Evolutionary conservation across 805 yeast genomes (phyloP).

Genomic region (Zygosaccharomyces bailii): DNA sequence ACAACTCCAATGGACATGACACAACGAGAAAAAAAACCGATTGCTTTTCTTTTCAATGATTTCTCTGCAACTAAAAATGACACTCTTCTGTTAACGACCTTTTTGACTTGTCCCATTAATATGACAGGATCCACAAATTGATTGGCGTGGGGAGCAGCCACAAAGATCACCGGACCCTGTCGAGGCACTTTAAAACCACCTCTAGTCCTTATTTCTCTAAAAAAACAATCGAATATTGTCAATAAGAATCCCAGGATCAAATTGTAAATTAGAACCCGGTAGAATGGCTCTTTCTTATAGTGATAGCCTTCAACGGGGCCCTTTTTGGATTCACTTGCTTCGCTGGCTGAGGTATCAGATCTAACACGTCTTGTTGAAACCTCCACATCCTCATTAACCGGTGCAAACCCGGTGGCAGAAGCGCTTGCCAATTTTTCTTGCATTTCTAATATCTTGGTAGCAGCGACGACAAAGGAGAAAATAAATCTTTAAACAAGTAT

Average conservation of each 20-base stretch:
- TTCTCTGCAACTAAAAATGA: conserved; percentile 83
- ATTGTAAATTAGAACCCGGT: conserved; percentile 47
- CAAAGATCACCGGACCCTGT: conserved; percentile 83
- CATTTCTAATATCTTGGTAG: neutral
- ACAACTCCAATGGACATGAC: conserved; percentile 87
- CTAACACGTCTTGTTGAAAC: neutral
- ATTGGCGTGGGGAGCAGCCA: conserved; percentile 97
- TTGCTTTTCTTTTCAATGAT: conserved; percentile 59
- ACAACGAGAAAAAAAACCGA: conserved; percentile 73
- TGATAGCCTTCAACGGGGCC: conserved; percentile 1
- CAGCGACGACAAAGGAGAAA: neutral
- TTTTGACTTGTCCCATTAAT: conserved; percentile 74
- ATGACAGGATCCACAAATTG: conserved; percentile 80
- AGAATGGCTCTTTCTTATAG: conserved; percentile 41
- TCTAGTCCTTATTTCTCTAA: conserved; percentile 82
- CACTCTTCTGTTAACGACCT: conserved; percentile 62
- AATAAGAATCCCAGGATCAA: conserved; percentile 48
- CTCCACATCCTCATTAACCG: neutral
- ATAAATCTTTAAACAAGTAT: neutral
- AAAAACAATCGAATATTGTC: conserved; percentile 61
- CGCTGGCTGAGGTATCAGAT: neutral
- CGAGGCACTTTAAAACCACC: conserved; percentile 74
- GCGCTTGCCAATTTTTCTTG: neutral
- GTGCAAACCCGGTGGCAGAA: neutral
- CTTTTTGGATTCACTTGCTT: neutral